Evolutionary conservation across 805 yeast species (phyloP).

Genomic region (Nakazawaea peltata): DNA sequence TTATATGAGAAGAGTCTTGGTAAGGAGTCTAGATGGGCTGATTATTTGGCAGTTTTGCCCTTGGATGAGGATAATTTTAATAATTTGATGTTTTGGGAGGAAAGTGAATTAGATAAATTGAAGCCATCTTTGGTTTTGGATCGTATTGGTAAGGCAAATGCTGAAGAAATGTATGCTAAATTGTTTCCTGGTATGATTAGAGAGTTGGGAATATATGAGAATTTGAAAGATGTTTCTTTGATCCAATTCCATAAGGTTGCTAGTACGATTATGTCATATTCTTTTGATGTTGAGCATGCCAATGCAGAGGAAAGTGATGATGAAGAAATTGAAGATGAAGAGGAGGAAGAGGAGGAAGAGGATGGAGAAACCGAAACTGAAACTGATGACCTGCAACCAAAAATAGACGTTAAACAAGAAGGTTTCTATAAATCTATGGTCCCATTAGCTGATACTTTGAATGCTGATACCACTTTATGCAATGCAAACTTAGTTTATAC

Average conservation of each 20-base stretch:
- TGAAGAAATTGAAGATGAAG: conserved; percentile 23
- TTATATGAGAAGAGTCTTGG: conserved; percentile 49
- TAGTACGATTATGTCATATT: conserved; percentile 77
- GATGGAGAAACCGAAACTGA: too few relatives aligned
- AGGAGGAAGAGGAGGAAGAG: conserved; percentile 14
- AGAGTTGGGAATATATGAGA: conserved; percentile 25
- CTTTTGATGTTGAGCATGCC: conserved; percentile 67
- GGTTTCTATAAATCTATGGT: conserved; percentile 74
- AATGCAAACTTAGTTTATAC: conserved; percentile 66
- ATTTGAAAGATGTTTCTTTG: conserved; percentile 30
- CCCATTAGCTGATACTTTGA: conserved; percentile 85
- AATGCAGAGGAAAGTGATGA: conserved; percentile 18
- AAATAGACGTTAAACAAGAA: conserved; percentile 26
- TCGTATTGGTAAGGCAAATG: conserved; percentile 65
- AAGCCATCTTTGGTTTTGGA: conserved; percentile 63
- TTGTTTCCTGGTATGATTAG: conserved; percentile 32
- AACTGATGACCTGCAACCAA: conserved; percentile 21
- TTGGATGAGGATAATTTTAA: conserved; percentile 31
- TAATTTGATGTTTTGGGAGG: conserved; percentile 76
- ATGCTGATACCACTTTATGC: conserved; percentile 70
- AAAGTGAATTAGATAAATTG: conserved; percentile 46
- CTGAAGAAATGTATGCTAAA: conserved; percentile 49
- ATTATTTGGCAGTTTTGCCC: conserved; percentile 72
- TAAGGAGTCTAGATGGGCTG: conserved; percentile 50
- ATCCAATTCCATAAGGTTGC: conserved; percentile 68